Evolutionary conservation across 1,284 basidiomycete species (phyloP).

Genomic region (Hymenochaete sp.): DNA sequence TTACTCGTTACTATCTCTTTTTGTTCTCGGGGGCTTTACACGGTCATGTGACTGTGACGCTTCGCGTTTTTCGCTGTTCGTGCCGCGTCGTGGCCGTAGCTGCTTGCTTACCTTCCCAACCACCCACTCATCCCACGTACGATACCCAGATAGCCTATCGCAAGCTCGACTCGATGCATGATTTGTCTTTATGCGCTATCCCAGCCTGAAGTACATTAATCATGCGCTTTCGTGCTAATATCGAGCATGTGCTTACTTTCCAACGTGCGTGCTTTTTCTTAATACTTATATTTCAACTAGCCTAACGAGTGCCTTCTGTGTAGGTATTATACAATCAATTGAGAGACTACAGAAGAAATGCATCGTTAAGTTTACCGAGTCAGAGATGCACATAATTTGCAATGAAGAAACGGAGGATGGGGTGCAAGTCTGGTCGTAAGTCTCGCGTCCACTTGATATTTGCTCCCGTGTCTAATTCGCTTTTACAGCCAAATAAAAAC

Average conservation of each 20-base stretch:
- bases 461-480: background rate
- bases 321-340: conserved; percentile 70
- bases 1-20: no score
- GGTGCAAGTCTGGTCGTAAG: conserved; percentile 89
- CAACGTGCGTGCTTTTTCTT: conserved; percentile 36
- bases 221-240: conserved; percentile 63
- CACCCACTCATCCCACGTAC: no score
- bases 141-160: no score
- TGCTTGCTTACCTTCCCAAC: no score
- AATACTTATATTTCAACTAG: background rate
- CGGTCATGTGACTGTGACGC: no score
- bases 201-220: no score
- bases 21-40: no score
- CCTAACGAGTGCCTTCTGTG: no score
- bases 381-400: conserved; percentile 77
- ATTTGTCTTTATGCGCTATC: no score
- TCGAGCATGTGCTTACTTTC: conserved; percentile 52
- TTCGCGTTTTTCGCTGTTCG: no score
- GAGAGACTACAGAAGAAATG: conserved; percentile 79
- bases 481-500: conserved; percentile 30
- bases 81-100: no score
- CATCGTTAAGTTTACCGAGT: conserved; percentile 71
- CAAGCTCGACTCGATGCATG: no score
- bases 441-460: conserved; percentile 19
- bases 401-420: conserved; percentile 76